Conservation (phyloP, 2,329 filamentous ascomycete species). For the Botrytis aclada region DNA sequence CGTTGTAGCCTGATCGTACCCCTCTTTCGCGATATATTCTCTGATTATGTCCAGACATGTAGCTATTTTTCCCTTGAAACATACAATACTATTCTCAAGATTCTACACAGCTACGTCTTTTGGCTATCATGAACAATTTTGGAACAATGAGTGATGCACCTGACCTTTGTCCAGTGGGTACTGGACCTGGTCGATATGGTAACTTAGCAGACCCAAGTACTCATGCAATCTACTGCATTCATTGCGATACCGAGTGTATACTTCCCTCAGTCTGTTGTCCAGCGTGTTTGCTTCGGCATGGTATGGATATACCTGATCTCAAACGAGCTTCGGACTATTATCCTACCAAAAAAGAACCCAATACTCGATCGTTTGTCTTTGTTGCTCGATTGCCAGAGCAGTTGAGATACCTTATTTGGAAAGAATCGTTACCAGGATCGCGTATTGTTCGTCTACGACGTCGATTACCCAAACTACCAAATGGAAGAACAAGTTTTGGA, state of each 20-base stretch:
- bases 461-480: not conserved
- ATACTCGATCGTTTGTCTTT: not conserved
- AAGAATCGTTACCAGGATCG: not conserved
- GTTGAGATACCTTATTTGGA: not conserved
- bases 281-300: not conserved
- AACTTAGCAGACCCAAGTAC: not conserved
- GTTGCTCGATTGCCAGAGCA: not conserved
- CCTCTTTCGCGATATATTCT: not conserved
- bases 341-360: not conserved
- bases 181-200: not conserved
- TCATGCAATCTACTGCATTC: not conserved
- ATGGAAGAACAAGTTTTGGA: not conserved
- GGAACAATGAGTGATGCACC: not conserved
- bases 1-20: not conserved
- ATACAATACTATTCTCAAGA: not conserved
- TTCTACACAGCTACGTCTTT: not conserved
- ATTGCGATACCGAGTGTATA: not conserved
- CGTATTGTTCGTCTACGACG: not conserved
- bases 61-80: not conserved
- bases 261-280: not conserved
- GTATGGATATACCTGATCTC: not conserved
- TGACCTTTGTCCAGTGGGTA: not conserved
- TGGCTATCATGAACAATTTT: not conserved
- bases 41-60: not conserved
- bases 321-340: not conserved